Evolutionary conservation across 352 stramenopile species (phyloP).

Genomic region (Phytophthora agathidicida): DNA sequence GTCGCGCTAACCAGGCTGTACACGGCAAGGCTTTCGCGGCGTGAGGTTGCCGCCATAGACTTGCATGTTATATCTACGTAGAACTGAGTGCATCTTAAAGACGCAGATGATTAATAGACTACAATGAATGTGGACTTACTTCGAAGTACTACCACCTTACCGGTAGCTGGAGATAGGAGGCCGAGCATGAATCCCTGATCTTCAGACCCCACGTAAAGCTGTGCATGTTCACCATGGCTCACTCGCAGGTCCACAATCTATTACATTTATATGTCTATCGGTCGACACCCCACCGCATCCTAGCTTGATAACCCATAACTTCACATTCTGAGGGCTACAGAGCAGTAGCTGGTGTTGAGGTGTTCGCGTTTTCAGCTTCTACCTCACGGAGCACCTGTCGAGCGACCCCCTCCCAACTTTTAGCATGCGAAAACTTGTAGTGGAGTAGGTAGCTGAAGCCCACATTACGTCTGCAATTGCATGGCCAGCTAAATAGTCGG

Average conservation of each 20-base stretch:
- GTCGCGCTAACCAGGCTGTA: no score
- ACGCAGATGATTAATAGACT: neutral
- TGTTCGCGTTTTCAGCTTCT: neutral
- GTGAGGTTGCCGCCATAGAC: neutral
- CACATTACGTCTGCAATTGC: conserved; percentile 71
- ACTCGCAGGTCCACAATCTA: no score
- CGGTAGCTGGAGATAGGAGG: no score
- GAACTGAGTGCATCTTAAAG: neutral
- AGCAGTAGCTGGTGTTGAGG: neutral
- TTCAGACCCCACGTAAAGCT: no score
- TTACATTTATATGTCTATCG: no score
- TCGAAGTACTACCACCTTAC: no score
- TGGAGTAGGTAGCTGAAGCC: conserved; percentile 80
- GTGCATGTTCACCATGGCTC: no score
- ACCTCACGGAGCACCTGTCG: conserved; percentile 61
- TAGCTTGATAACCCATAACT: no score
- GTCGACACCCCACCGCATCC: no score
- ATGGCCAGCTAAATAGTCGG: no score
- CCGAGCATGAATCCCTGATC: no score
- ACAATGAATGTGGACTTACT: neutral
- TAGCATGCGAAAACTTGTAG: conserved; percentile 80
- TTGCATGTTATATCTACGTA: neutral
- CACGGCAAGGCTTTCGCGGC: neutral
- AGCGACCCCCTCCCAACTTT: conserved; percentile 75
- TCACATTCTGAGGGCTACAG: neutral